Percentiles rank a stretch among this genome's conserved stretches.
Evolutionary conservation across 108 stramenopile genomes (phyloP).

Genomic region (Stephanodiscus triporus): DNA sequence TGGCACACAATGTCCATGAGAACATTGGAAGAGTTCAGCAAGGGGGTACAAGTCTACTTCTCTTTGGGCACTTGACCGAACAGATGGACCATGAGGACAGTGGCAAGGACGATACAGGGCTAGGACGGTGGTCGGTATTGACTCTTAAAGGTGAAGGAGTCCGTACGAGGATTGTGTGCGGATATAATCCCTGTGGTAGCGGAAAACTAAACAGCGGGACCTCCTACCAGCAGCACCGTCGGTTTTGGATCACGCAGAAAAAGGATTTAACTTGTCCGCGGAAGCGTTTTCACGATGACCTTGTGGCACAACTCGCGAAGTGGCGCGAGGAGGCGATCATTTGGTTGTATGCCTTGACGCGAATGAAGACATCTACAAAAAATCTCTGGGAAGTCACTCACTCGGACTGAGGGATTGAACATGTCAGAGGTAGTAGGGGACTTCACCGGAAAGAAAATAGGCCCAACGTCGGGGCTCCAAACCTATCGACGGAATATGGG

Average conservation of each 20-base stretch:
- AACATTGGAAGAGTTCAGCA: conserved; percentile 10
- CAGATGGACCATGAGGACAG: background rate
- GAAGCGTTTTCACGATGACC: background rate
- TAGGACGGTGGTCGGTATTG: conserved; percentile 14
- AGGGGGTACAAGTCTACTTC: conserved; percentile 7
- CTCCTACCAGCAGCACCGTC: background rate
- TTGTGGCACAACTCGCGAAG: background rate
- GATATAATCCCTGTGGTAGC: background rate
- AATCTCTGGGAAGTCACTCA: background rate
- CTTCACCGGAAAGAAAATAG: conserved; percentile 11
- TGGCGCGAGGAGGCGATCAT: conserved; percentile 6
- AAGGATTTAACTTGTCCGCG: background rate
- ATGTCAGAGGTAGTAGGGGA: conserved; percentile 10
- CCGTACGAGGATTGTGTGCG: background rate
- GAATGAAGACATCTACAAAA: conserved; percentile 15
- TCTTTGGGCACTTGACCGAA: conserved; percentile 5
- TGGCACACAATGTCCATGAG: conserved; percentile 15
- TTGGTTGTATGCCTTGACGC: conserved; percentile 17
- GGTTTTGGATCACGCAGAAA: background rate
- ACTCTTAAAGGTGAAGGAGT: background rate
- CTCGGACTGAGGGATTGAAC: background rate
- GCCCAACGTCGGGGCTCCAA: conserved; percentile 5
- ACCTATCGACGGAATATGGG: conserved; percentile 12
- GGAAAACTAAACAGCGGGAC: background rate
- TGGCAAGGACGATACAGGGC: conserved; percentile 8